Conservation (phyloP, 768 basidiomycete genomes). For the Thelephora ganbajun region DNA sequence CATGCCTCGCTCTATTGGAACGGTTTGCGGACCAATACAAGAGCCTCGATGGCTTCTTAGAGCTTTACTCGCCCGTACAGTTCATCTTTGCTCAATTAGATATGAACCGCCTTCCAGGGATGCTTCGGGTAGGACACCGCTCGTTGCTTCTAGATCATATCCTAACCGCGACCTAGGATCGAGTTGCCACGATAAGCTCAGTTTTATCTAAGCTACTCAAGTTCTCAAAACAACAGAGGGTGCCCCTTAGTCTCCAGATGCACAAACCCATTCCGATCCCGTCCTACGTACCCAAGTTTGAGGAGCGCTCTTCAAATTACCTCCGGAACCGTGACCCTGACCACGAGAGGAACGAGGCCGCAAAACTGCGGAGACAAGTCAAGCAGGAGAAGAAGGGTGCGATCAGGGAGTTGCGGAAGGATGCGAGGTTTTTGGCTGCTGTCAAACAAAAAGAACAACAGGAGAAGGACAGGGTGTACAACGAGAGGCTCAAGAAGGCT, state of each 20-base stretch:
- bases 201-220: conserved; percentile 50
- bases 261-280: conserved; percentile 96
- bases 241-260: conserved; percentile 72
- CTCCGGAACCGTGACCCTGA: conserved; percentile 81
- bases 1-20: conserved; percentile 48
- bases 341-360: conserved; percentile 72
- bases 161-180: conserved; percentile 5
- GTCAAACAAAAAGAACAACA: conserved; percentile 76
- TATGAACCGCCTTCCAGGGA: conserved; percentile 27
- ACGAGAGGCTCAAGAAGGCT: conserved; percentile 71
- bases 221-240: conserved; percentile 58
- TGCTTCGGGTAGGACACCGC: conserved; percentile 36
- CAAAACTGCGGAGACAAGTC: conserved; percentile 78
- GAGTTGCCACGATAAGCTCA: conserved; percentile 30
- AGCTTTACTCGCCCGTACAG: conserved; percentile 61
- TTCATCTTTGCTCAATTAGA: conserved; percentile 44
- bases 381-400: conserved; percentile 97
- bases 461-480: conserved; percentile 76
- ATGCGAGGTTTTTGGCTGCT: conserved; percentile 81
- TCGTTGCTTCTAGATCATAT: conserved; percentile 1
- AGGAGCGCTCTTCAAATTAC: conserved; percentile 58
- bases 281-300: conserved; percentile 89
- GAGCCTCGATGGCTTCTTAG: conserved; percentile 68
- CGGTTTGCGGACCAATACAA: conserved; percentile 69
- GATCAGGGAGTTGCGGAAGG: conserved; percentile 90